phyloP scores from a whole-genome alignment of 2,329 filamentous ascomycete genomes.

The Aureobasidium vineae region DNA sequence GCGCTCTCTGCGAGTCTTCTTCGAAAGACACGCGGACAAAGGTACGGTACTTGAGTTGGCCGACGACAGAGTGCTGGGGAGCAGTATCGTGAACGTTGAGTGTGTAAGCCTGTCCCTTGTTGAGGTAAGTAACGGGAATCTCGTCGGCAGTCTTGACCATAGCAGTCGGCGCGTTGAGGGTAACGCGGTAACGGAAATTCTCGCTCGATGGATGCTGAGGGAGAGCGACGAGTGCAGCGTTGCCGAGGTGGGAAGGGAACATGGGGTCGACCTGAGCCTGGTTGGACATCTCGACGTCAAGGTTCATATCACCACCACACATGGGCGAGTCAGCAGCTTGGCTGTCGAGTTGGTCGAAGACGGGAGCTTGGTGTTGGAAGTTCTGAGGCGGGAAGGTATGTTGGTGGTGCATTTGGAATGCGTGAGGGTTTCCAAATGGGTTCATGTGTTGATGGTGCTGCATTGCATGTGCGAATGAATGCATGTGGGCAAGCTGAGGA shows the following conservation, averaged over 20 bases:
- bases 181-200: conserved; percentile 82
- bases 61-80: conserved; percentile 57
- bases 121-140: conserved; percentile 95
- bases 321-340: conserved; percentile 62
- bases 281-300: conserved; percentile 61
- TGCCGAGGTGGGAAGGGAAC: conserved; percentile 53
- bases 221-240: conserved; percentile 47
- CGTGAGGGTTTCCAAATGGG: conserved; percentile 34
- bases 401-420: conserved; percentile 60
- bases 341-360: conserved; percentile 73
- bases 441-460: conserved; percentile 67
- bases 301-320: conserved; percentile 49
- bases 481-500: conserved; percentile 59
- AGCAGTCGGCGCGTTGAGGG: conserved; percentile 88
- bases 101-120: conserved; percentile 94
- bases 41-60: conserved; percentile 75
- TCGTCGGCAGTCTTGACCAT: conserved; percentile 91
- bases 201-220: conserved; percentile 44
- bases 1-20: conserved; percentile 86
- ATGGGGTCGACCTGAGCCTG: conserved; percentile 57
- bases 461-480: conserved; percentile 60
- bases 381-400: conserved; percentile 70
- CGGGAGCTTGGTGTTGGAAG: conserved; percentile 78
- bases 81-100: conserved; percentile 78
- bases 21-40: conserved; percentile 96